Percentiles rank a stretch among this genome's conserved stretches.
These are phyloP conservation scores for Zygotorulaspora chibaensis DNA, from an alignment of 805 yeast species.

Conservation along the genomic window DNA sequence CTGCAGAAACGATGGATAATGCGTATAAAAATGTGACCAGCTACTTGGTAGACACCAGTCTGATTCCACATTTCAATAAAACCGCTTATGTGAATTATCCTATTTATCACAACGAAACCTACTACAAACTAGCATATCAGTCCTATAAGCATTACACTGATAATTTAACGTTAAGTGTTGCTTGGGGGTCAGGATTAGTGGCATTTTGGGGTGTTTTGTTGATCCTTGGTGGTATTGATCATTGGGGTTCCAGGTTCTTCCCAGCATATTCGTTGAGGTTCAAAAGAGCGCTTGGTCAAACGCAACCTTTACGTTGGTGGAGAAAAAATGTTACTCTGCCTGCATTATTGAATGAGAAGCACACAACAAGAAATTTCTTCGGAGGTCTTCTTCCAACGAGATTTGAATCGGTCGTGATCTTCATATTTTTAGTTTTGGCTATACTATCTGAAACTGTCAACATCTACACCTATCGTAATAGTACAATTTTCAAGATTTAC, in stretches of 20 bases:
- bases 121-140: conserved; percentile 24
- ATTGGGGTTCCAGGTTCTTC: conserved; percentile 40
- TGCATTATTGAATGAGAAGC: conserved; percentile 14
- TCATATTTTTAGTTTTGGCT: conserved; percentile 12
- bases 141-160: conserved; percentile 32
- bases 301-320: conserved; percentile 10
- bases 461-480: conserved; percentile 13
- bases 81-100: conserved; percentile 37
- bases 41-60: conserved; percentile 36
- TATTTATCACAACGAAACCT: conserved; percentile 29
- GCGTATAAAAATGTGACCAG: conserved; percentile 45
- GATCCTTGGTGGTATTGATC: conserved; percentile 39
- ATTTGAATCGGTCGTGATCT: conserved; percentile 19
- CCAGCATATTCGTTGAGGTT: conserved; percentile 36
- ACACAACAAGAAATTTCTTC: conserved; percentile 10
- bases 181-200: conserved; percentile 44
- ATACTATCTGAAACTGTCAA: conserved; percentile 18
- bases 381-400: conserved; percentile 22
- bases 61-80: conserved; percentile 35
- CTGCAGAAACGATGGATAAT: conserved; percentile 34
- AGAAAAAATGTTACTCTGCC: conserved; percentile 20
- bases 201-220: conserved; percentile 48
- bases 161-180: conserved; percentile 38
- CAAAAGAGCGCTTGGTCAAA: conserved; percentile 27
- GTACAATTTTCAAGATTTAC: conserved; percentile 11